A percentile compares a stretch with the other conserved stretches of the same genome.
phyloP scores from a whole-genome alignment of 202 grass and related monocot species.

The Saccharum hybrid region DNA sequence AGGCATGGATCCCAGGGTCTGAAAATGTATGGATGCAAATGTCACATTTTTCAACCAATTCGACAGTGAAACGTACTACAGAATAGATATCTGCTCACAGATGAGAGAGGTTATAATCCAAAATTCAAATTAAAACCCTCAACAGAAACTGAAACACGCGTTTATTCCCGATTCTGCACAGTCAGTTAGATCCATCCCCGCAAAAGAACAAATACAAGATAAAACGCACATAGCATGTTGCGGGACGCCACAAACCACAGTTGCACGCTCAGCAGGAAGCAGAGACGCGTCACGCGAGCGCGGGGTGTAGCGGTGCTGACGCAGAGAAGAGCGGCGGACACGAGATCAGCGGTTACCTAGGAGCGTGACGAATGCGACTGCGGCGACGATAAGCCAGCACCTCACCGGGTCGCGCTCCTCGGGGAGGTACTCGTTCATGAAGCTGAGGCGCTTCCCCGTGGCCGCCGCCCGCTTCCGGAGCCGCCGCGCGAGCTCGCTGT shows the following conservation, averaged over 20 bases:
- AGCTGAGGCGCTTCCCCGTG: constrained; percentile 67
- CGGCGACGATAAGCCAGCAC: constrained; percentile 80
- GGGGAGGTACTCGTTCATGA: constrained; percentile 97
- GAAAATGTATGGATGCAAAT: neutral
- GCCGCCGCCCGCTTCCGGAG: constrained; percentile 55
- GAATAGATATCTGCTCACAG: neutral
- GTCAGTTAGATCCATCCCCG: constrained; percentile 53
- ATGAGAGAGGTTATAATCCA: neutral
- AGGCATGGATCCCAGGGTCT: constrained; percentile 44
- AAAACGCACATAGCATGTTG: constrained; percentile 34
- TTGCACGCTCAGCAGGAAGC: constrained; percentile 22
- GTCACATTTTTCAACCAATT: neutral
- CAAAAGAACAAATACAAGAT: constrained; percentile 17
- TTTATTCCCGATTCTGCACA: neutral
- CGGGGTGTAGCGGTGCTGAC: neutral
- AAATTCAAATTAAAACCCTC: constrained; percentile 33
- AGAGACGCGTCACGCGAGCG: constrained; percentile 15
- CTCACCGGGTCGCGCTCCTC: constrained; percentile 91
- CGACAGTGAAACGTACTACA: neutral
- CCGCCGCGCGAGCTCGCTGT: constrained; percentile 72
- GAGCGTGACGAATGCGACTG: constrained; percentile 78
- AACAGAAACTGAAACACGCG: neutral
- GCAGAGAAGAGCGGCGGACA: constrained; percentile 13
- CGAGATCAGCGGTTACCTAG: constrained; percentile 61
- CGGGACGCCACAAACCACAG: neutral